These are phyloP conservation scores for Trichophaea hybrida DNA, from an alignment of 2,329 filamentous ascomycete species.

Conservation along the genomic window DNA sequence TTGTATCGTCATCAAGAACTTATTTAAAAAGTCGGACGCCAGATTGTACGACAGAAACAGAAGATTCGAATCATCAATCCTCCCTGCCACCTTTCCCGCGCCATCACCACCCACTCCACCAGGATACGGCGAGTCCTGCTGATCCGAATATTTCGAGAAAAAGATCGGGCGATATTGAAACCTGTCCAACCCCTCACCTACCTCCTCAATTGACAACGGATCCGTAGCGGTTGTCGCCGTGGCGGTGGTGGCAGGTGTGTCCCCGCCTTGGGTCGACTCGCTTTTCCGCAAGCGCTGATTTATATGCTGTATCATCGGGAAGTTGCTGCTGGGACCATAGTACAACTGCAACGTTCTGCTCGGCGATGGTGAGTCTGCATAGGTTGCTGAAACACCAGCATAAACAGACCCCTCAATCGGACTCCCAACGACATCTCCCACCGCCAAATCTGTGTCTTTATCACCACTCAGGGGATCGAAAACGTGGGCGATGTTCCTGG, in stretches of 20 bases:
- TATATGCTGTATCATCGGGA: slow-evolving; percentile 3
- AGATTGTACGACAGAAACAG: not conserved
- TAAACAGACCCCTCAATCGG: not conserved
- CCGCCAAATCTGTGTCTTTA: not conserved
- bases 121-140: not conserved
- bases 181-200: not conserved
- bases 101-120: not conserved
- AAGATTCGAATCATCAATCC: not conserved
- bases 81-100: not conserved
- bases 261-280: not conserved
- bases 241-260: not conserved
- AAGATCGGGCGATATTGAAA: slow-evolving; percentile 3
- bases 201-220: not conserved
- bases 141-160: slow-evolving; percentile 1
- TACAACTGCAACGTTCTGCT: slow-evolving; percentile 1
- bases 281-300: not conserved
- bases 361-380: not conserved
- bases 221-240: not conserved
- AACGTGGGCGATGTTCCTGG: too few species aligned
- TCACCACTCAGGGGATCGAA: not conserved
- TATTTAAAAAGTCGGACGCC: not conserved
- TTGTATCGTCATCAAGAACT: not conserved
- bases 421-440: not conserved
- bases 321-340: slow-evolving; percentile 3
- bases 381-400: slow-evolving; percentile 4